Conservation (phyloP, 1,139 yeast genomes). For the Pichia sp. region DNA sequence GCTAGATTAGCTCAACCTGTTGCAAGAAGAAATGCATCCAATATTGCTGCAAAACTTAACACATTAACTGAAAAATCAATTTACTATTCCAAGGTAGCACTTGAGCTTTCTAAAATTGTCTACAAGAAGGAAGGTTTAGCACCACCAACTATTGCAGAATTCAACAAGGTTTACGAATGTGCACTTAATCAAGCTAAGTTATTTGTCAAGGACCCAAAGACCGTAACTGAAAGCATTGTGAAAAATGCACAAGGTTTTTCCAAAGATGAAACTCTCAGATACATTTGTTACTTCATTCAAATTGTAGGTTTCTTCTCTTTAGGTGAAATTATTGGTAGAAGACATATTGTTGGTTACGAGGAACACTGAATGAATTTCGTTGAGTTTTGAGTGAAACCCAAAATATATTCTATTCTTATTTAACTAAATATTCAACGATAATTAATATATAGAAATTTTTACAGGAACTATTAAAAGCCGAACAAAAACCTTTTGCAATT, state of each 20-base stretch:
- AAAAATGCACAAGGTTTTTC: conserved; percentile 40
- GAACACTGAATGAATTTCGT: conserved; percentile 30
- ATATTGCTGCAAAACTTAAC: conserved; percentile 23
- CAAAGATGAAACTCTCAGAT: conserved; percentile 57
- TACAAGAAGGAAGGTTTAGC: conserved; percentile 88
- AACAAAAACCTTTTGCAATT: too few species aligned
- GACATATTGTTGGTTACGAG: conserved; percentile 82
- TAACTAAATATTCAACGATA: too few species aligned
- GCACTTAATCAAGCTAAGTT: conserved; percentile 36
- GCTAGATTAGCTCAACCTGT: conserved; percentile 22
- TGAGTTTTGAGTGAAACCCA: background rate
- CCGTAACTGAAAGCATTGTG: conserved; percentile 29
- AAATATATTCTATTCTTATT: conserved; percentile 1
- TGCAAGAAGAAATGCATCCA: conserved; percentile 27
- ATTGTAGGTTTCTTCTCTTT: conserved; percentile 85
- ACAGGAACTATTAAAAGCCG: too few species aligned
- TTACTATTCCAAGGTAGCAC: conserved; percentile 88
- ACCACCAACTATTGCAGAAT: conserved; percentile 77
- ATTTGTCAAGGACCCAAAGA: conserved; percentile 39
- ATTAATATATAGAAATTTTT: background rate
- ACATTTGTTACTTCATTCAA: conserved; percentile 74
- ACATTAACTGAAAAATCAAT: conserved; percentile 41
- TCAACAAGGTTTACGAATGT: conserved; percentile 66
- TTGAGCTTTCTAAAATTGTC: conserved; percentile 82
- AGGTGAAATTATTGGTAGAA: conserved; percentile 97